A percentile compares a stretch with the other conserved stretches of the same genome.
These are phyloP conservation scores for Persicaria tinctoria DNA, from an alignment of 148 eudicot genomes.

Conservation along the genomic window DNA sequence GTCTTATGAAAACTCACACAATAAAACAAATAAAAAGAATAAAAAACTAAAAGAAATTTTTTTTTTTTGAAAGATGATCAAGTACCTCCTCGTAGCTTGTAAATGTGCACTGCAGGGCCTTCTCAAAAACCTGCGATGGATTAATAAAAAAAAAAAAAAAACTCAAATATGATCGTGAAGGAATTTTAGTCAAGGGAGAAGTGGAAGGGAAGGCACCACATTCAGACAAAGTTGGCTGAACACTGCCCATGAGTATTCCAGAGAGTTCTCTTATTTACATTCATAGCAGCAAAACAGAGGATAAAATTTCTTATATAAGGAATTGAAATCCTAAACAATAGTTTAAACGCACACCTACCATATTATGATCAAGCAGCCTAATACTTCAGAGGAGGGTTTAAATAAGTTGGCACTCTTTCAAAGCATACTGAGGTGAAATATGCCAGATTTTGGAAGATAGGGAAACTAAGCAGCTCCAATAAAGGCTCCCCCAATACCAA, in stretches of 20 bases:
- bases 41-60: neutral
- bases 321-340: neutral
- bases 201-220: neutral
- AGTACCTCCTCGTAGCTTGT: slow-evolving; percentile 85
- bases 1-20: neutral
- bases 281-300: neutral
- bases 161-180: neutral
- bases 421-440: neutral
- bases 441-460: neutral
- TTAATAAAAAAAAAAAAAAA: neutral
- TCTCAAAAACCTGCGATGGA: slow-evolving; percentile 76
- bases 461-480: neutral
- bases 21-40: neutral
- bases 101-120: slow-evolving; percentile 73
- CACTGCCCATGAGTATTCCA: neutral
- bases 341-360: neutral
- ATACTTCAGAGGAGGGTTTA: neutral
- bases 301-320: neutral
- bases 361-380: neutral
- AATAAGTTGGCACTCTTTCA: neutral
- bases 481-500: neutral
- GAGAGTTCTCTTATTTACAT: neutral
- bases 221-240: neutral
- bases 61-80: neutral
- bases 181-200: neutral